Conservation (phyloP, 306 rosid species). For the Sicyos baderoa region DNA sequence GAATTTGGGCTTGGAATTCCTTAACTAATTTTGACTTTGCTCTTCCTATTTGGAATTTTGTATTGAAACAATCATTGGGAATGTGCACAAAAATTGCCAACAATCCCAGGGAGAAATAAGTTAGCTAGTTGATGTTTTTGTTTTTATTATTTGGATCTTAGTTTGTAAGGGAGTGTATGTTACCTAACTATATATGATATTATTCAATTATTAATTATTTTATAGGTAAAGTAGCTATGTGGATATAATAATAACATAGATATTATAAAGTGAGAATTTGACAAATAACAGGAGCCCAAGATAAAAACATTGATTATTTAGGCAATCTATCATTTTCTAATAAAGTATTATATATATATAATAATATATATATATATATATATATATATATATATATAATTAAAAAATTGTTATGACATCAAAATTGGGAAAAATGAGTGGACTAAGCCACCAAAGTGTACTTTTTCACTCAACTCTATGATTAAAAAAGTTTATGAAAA, state of each 20-base stretch:
- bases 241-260: neutral
- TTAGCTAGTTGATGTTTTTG: no score
- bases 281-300: neutral
- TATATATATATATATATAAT: no score
- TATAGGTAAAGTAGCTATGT: neutral
- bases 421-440: no score
- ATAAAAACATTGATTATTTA: neutral
- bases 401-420: no score
- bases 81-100: constrained; percentile 9
- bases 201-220: neutral
- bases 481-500: no score
- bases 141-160: neutral
- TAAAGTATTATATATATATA: no score
- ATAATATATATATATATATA: no score
- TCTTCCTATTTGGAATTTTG: neutral
- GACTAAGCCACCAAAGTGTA: no score
- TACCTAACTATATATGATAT: neutral
- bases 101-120: neutral
- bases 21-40: neutral
- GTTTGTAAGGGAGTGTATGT: neutral
- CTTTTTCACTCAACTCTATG: no score
- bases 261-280: neutral
- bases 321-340: neutral
- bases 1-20: neutral
- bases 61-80: neutral